phyloP scores from a whole-genome alignment of 768 basidiomycete genomes.

The Coprinellus micaceus region DNA sequence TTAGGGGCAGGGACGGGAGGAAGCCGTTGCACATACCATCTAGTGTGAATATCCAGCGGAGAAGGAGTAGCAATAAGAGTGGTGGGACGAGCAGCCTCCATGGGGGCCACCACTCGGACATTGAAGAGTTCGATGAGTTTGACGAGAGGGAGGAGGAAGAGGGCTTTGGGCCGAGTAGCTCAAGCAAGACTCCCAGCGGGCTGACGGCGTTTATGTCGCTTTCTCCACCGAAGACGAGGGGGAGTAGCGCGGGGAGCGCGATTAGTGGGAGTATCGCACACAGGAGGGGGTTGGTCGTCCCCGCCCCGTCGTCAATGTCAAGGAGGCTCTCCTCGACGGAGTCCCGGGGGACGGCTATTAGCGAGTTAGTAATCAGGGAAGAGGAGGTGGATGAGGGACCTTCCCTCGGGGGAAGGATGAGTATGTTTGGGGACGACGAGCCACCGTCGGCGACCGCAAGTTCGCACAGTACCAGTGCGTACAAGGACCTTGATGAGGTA shows the following conservation, averaged over 20 bases:
- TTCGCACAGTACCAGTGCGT: no score
- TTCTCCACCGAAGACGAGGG: conserved; percentile 40
- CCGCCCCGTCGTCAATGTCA: no score
- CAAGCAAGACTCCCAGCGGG: background rate
- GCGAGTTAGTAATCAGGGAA: conserved; percentile 36
- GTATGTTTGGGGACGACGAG: background rate
- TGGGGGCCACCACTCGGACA: background rate
- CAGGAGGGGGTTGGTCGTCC: no score
- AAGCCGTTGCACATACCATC: background rate
- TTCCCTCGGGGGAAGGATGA: background rate
- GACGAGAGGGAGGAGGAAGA: background rate
- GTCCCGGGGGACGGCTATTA: conserved; percentile 37
- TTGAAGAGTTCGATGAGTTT: background rate
- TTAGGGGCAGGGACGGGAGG: no score
- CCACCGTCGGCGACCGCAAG: no score
- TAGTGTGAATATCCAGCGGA: no score
- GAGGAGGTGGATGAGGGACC: conserved; percentile 22
- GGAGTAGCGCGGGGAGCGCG: background rate
- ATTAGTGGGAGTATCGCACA: no score
- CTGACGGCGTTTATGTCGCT: conserved; percentile 44
- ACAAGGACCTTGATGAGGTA: no score
- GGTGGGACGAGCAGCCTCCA: conserved; percentile 14
- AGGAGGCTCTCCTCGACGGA: conserved; percentile 45
- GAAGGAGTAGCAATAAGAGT: conserved; percentile 13
- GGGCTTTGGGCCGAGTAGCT: background rate